phyloP scores from a whole-genome alignment of 176 grass and related monocot species.

The Aegilops tauschii region DNA sequence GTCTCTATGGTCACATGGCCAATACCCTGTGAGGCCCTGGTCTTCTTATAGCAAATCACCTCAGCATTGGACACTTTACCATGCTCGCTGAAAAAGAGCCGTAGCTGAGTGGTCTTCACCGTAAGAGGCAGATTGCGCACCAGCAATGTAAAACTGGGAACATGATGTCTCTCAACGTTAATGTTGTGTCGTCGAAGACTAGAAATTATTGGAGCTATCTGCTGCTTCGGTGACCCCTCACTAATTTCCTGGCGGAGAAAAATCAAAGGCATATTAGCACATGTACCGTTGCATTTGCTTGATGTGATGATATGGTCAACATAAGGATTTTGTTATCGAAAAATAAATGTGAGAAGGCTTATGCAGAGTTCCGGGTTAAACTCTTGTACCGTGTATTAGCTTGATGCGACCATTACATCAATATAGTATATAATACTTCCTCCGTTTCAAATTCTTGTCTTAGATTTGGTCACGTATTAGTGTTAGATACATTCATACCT shows the following conservation, averaged over 20 bases:
- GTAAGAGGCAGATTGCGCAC: not conserved
- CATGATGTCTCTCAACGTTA: not conserved
- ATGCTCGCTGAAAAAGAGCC: not conserved
- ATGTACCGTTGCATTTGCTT: no score
- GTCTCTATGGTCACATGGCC: not conserved
- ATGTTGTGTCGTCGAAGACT: not conserved
- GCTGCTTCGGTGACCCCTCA: not conserved
- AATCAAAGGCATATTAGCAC: not conserved
- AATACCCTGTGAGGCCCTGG: not conserved
- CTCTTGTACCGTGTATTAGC: no score
- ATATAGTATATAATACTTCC: no score
- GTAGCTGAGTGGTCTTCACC: not conserved
- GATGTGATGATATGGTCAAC: not conserved
- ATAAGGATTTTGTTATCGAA: no score
- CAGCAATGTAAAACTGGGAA: not conserved
- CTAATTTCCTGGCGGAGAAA: not conserved
- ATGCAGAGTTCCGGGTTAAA: no score
- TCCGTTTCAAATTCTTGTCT: no score
- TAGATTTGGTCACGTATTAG: no score
- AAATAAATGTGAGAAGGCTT: no score
- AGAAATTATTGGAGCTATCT: not conserved
- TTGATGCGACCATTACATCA: no score
- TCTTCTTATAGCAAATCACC: not conserved
- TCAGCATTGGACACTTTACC: not conserved
- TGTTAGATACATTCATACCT: no score